Conservation (phyloP, 768 basidiomycete genomes). For the Kwoniella botswanensis region DNA sequence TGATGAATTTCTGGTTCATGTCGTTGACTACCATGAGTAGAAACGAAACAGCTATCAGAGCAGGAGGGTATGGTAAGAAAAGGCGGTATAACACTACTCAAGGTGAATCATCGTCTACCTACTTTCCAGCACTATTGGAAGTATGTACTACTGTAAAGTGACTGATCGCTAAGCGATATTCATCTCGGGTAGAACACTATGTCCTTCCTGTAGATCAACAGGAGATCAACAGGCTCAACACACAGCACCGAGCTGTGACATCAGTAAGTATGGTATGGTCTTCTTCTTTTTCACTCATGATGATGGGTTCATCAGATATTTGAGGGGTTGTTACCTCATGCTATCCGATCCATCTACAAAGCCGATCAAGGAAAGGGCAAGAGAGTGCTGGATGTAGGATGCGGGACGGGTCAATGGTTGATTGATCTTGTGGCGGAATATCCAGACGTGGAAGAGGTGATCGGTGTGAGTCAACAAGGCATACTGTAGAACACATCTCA, state of each 20-base stretch:
- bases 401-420: constrained; percentile 5
- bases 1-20: too few species aligned
- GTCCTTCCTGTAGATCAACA: constrained; percentile 4
- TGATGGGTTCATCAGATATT: not conserved
- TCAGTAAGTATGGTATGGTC: not conserved
- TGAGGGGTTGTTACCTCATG: not conserved
- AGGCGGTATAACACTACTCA: not conserved
- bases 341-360: not conserved
- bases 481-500: not conserved
- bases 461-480: not conserved
- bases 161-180: not conserved
- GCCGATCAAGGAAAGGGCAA: not conserved
- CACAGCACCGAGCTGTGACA: constrained; percentile 1
- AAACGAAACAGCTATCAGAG: not conserved
- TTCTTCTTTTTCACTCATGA: not conserved
- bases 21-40: too few species aligned
- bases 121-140: not conserved
- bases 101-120: not conserved
- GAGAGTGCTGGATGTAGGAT: constrained; percentile 5
- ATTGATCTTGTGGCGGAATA: not conserved
- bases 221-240: not conserved
- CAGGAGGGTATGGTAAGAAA: not conserved
- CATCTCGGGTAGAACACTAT: not conserved
- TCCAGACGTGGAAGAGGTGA: not conserved
- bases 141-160: too few species aligned